Base-by-base conservation (phyloP, 768 basidiomycete genomes). In the Trametes cingulata region DNA sequence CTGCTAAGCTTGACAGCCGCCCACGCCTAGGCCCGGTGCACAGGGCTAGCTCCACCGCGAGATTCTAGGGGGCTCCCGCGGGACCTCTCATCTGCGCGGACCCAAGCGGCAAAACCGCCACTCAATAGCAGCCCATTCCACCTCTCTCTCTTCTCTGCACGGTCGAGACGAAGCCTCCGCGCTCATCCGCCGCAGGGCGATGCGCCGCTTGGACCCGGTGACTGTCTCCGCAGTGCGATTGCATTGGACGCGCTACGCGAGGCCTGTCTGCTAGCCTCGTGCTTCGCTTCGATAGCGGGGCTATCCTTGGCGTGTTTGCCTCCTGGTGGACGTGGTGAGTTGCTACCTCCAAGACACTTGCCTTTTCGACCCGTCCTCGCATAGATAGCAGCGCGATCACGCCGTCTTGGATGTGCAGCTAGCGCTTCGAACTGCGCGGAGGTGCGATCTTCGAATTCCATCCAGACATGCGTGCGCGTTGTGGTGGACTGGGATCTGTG, bases 181-280 rank as follows among this genome's bases (percentile, higher is more conserved):
- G 12, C 42, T 54, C 29, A 33, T 33, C 42, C n/a, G 19, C 37
- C 29, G 52, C 12, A 35, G 20, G 19, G 42, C 42, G 42, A 19
- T 45, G 37, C 46, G 10, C 29, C 29, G 29, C 10, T 33, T 33
- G 29, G 55, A 56, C 25, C 55, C 27, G 36, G 46, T 48, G 55
- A 56, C 46, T 40, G 14, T 35, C 22, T 40, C 45, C 55, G 55
- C 55, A 48, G 55, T 46, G 4, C 46, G 1, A 22, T 25, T 33
- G 10, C 12, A 12, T 24, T 29, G 29, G 45, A 6, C 36, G 22
- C 13, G 6, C 1, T 13, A 39, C 35, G 39, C 39, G 47, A 49
- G 15, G 27, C 39, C 43, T 37, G 55, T 56, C 55, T 37, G 46
- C 55, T 56, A 56, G 55, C 55, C 55, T 49, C 56, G 56, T 57